phyloP scores from a whole-genome alignment of 2,329 filamentous ascomycete genomes.

The Endocalyx cinctus region DNA sequence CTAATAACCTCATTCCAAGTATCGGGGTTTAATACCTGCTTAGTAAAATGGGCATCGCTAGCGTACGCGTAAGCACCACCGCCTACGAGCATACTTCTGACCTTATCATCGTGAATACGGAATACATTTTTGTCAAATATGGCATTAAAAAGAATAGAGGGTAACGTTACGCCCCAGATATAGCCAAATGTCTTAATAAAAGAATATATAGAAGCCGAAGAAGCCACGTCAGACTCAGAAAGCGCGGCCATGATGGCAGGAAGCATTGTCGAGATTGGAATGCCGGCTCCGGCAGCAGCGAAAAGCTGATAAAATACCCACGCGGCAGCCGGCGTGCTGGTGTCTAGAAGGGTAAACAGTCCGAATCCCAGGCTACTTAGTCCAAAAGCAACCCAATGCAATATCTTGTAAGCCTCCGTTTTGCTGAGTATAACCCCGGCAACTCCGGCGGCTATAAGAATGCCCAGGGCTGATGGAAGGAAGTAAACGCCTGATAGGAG shows the following conservation, averaged over 20 bases:
- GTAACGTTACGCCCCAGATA: slow-evolving; percentile 33
- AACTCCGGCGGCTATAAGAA: slow-evolving; percentile 2
- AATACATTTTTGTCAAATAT: slow-evolving; percentile 6
- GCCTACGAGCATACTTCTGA: slow-evolving; percentile 1
- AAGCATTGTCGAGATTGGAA: slow-evolving; percentile 31
- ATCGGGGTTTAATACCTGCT: too few relatives aligned
- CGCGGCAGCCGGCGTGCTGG: slow-evolving; percentile 20
- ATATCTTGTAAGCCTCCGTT: slow-evolving; percentile 5
- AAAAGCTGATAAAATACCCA: slow-evolving; percentile 33
- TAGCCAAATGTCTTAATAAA: slow-evolving; percentile 35
- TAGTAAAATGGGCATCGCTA: too few relatives aligned
- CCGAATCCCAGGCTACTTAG: slow-evolving; percentile 30
- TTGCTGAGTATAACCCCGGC: slow-evolving; percentile 17
- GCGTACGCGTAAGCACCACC: slow-evolving; percentile 6
- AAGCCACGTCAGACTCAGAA: slow-evolving; percentile 19
- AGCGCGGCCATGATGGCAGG: slow-evolving; percentile 30
- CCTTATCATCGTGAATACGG: background rate
- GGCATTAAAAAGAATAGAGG: slow-evolving; percentile 26
- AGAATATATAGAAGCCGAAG: slow-evolving; percentile 26
- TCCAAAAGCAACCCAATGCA: slow-evolving; percentile 16
- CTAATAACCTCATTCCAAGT: too few relatives aligned
- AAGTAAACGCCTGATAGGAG: slow-evolving; percentile 1
- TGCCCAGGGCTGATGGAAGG: slow-evolving; percentile 4
- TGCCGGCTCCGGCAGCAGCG: slow-evolving; percentile 30
- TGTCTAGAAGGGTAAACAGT: slow-evolving; percentile 28